Conservation (phyloP, 306 rosid species). For the Vigna nakashimae region DNA sequence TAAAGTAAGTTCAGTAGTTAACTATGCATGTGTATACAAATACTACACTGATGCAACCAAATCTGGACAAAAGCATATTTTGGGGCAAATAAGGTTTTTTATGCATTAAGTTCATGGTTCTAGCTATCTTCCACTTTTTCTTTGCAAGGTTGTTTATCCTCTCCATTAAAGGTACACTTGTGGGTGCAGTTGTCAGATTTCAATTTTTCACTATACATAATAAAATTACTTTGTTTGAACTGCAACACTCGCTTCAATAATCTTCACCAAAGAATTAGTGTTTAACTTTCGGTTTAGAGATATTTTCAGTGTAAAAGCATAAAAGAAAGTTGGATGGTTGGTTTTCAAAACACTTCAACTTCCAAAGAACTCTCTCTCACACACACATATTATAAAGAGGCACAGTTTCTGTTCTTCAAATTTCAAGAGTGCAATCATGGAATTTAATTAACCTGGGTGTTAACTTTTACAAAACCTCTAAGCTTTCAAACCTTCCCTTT, state of each 20-base stretch:
- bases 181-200: neutral
- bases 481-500: conserved; percentile 43
- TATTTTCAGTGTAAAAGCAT: neutral
- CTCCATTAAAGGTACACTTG: neutral
- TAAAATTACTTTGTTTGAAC: neutral
- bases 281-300: neutral
- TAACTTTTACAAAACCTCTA: conserved; percentile 16
- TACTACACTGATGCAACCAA: neutral
- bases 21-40: neutral
- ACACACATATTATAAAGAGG: too few species aligned
- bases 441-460: conserved; percentile 21
- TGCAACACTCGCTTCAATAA: neutral
- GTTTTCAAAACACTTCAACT: neutral
- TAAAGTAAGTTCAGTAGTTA: too few species aligned
- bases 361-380: neutral
- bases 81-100: neutral
- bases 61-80: neutral
- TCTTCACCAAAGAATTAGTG: neutral
- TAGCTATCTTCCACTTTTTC: neutral
- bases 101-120: conserved; percentile 5
- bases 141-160: neutral
- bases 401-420: conserved; percentile 28
- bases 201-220: neutral
- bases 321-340: neutral
- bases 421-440: conserved; percentile 28